phyloP scores from a whole-genome alignment of 208 protist species.

The Porcisia deanei region DNA sequence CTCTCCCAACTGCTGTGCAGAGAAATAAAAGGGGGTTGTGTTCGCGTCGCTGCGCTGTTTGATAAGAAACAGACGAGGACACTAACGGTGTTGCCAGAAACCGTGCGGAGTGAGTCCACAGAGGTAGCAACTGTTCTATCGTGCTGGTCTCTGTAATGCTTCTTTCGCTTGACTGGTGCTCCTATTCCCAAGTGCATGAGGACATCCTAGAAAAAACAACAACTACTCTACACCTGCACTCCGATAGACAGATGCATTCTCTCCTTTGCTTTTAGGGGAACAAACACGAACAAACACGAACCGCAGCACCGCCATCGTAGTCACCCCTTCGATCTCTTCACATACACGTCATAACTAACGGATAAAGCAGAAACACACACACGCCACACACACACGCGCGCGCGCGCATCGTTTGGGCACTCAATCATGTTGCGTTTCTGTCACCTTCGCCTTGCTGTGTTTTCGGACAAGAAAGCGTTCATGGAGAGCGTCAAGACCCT shows the following conservation, averaged over 20 bases:
- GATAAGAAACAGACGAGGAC: not conserved
- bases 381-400: not conserved
- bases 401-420: not conserved
- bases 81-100: not conserved
- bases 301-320: not conserved
- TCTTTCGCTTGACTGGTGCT: not conserved
- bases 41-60: not conserved
- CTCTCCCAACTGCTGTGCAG: not conserved
- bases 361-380: not conserved
- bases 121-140: not conserved
- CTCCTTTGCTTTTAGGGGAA: not conserved
- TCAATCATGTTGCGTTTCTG: constrained; percentile 47
- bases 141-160: not conserved
- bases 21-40: not conserved
- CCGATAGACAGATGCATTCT: not conserved
- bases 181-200: not conserved
- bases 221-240: not conserved
- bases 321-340: not conserved
- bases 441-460: constrained; percentile 28
- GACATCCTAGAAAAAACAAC: not conserved
- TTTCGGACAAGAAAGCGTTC: constrained; percentile 69
- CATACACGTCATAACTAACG: not conserved
- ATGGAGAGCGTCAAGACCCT: constrained; percentile 89
- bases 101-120: not conserved
- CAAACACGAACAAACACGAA: not conserved